phyloP scores from a whole-genome alignment of 805 yeast species.

The Yamadazyma ubonensis region DNA sequence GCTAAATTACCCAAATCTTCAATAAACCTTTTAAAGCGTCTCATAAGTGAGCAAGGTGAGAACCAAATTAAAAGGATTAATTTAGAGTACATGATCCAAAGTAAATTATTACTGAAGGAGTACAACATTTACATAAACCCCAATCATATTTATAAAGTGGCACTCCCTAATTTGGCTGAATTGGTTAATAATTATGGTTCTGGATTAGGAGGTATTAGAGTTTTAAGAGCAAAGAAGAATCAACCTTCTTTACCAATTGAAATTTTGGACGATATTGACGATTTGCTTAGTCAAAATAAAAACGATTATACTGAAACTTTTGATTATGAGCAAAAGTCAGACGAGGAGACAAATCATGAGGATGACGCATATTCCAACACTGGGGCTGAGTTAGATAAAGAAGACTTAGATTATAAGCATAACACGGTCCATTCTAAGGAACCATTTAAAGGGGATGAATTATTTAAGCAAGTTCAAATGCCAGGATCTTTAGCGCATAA shows the following conservation, averaged over 20 bases:
- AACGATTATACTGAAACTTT: slow-evolving; percentile 32
- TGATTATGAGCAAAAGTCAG: slow-evolving; percentile 22
- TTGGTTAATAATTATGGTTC: slow-evolving; percentile 74
- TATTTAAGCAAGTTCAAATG: slow-evolving; percentile 47
- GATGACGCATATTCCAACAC: slow-evolving; percentile 21
- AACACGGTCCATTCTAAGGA: neutral
- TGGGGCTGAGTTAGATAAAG: slow-evolving; percentile 4
- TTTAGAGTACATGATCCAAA: slow-evolving; percentile 41
- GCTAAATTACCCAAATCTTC: slow-evolving; percentile 51
- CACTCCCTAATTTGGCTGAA: slow-evolving; percentile 73
- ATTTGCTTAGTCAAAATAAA: slow-evolving; percentile 37
- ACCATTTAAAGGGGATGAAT: slow-evolving; percentile 44
- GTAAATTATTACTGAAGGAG: slow-evolving; percentile 40
- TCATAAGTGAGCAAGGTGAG: slow-evolving; percentile 38
- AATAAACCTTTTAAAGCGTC: slow-evolving; percentile 28
- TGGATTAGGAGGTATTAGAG: slow-evolving; percentile 62
- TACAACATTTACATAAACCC: slow-evolving; percentile 51
- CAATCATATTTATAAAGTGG: slow-evolving; percentile 52
- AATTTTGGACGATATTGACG: slow-evolving; percentile 70
- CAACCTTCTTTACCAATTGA: slow-evolving; percentile 74
- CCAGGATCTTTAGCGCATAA: slow-evolving; percentile 54
- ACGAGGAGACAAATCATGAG: slow-evolving; percentile 25
- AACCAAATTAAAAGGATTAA: slow-evolving; percentile 25
- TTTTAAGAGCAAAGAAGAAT: slow-evolving; percentile 51
- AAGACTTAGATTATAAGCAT: slow-evolving; percentile 1